Percentiles rank a stretch among this genome's conserved stretches.
These are phyloP conservation scores for Plasmodium knowlesi DNA, from an alignment of 169 alveolate genomes.

Conservation along the genomic window DNA sequence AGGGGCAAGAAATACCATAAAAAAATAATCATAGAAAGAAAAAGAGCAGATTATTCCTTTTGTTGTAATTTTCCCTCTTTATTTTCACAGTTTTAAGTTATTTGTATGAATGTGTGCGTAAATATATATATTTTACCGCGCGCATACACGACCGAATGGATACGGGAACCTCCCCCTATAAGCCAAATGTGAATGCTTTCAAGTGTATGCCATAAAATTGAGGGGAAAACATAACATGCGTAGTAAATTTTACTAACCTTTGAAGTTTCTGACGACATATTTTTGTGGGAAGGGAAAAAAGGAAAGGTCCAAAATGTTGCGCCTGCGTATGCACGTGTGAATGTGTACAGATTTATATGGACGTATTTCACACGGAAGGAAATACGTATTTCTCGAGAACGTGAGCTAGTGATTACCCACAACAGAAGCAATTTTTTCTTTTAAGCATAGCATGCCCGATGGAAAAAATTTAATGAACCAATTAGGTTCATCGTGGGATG, in stretches of 20 bases:
- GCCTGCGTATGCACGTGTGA: background rate
- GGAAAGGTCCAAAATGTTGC: background rate
- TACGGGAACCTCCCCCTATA: background rate
- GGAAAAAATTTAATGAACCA: background rate
- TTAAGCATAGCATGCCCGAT: background rate
- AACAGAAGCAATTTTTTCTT: background rate
- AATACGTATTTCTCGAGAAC: background rate
- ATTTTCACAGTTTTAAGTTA: background rate
- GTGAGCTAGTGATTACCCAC: background rate
- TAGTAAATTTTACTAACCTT: background rate
- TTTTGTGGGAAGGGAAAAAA: background rate
- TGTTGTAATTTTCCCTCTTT: background rate
- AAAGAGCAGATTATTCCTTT: background rate
- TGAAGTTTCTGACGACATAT: background rate
- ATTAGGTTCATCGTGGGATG: background rate
- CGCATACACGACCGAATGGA: background rate
- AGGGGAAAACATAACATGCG: background rate
- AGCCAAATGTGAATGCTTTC: background rate
- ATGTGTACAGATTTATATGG: background rate
- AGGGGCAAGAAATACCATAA: background rate
- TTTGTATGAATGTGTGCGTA: background rate
- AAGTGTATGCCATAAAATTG: background rate
- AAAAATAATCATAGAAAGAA: background rate
- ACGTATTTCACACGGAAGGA: background rate
- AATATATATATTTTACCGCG: background rate